These are phyloP conservation scores for Penicillium sp. DNA, from an alignment of 2,329 filamentous ascomycete species.

Conservation along the genomic window DNA sequence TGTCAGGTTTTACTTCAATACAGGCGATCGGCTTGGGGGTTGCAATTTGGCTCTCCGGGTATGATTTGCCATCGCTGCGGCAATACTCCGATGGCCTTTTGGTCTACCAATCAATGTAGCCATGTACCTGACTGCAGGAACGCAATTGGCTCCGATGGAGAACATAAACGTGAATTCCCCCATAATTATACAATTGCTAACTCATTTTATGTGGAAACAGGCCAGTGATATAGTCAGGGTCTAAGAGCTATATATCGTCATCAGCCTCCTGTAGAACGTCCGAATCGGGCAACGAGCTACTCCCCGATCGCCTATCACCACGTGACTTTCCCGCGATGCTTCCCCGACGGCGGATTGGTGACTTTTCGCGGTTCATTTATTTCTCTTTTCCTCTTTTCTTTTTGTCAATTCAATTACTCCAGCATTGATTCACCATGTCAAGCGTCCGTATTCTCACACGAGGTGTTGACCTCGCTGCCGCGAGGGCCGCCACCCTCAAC, in stretches of 20 bases:
- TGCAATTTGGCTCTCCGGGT: neutral
- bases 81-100: neutral
- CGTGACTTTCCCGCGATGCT: constrained; percentile 38
- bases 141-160: too few species aligned
- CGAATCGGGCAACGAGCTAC: constrained; percentile 17
- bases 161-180: accelerated
- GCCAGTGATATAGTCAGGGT: neutral
- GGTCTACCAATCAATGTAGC: neutral
- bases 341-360: constrained; percentile 20
- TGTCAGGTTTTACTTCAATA: neutral
- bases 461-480: constrained; percentile 31
- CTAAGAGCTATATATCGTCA: neutral
- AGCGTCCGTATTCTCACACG: constrained; percentile 30
- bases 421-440: constrained; percentile 28
- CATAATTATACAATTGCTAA: neutral
- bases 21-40: neutral
- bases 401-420: constrained; percentile 15
- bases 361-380: constrained; percentile 13
- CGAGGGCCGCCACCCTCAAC: constrained; percentile 25
- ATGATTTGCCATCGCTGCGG: neutral
- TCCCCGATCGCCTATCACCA: constrained; percentile 34
- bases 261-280: neutral
- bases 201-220: neutral
- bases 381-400: constrained; percentile 11
- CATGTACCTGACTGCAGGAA: neutral